These are phyloP conservation scores for Epichloe uncinata DNA, from an alignment of 2,329 filamentous ascomycete genomes.

Conservation along the genomic window DNA sequence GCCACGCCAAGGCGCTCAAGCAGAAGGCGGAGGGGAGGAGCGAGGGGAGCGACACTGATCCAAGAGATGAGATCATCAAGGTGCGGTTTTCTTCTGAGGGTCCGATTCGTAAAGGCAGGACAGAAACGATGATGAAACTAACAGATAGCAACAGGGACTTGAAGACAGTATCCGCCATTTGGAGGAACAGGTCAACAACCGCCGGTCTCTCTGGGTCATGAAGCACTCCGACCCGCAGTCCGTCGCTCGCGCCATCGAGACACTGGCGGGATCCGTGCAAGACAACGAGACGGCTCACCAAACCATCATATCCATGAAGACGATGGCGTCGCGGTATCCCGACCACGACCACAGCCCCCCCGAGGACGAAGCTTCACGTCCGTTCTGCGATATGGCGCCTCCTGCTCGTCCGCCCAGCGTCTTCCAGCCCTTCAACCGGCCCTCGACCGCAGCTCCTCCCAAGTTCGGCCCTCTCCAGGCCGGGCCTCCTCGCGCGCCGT, in stretches of 20 bases:
- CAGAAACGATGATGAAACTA: background rate
- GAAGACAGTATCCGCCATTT: conserved; percentile 20
- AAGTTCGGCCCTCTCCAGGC: conserved; percentile 19
- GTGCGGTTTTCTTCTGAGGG: conserved; percentile 8
- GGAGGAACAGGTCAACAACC: conserved; percentile 23
- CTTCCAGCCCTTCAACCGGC: conserved; percentile 13
- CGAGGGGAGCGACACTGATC: conserved; percentile 10
- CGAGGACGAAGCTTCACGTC: background rate
- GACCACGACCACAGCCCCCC: background rate
- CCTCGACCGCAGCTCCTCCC: conserved; percentile 12
- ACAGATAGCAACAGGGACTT: conserved; percentile 13
- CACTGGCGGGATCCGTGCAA: conserved; percentile 16
- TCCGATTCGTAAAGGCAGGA: no score
- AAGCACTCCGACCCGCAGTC: conserved; percentile 19
- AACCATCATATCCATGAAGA: conserved; percentile 15
- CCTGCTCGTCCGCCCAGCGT: conserved; percentile 12
- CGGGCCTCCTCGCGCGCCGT: conserved; percentile 16
- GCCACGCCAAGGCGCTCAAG: conserved; percentile 18
- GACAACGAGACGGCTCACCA: conserved; percentile 15
- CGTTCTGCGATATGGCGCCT: background rate
- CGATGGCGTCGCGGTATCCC: conserved; percentile 2
- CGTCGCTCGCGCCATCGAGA: conserved; percentile 20
- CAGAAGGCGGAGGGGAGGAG: conserved; percentile 11
- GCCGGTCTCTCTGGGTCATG: conserved; percentile 23
- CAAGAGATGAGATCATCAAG: conserved; percentile 17